These are phyloP conservation scores for Chaetomidium leptoderma DNA, from an alignment of 495 filamentous ascomycete species.

Conservation along the genomic window DNA sequence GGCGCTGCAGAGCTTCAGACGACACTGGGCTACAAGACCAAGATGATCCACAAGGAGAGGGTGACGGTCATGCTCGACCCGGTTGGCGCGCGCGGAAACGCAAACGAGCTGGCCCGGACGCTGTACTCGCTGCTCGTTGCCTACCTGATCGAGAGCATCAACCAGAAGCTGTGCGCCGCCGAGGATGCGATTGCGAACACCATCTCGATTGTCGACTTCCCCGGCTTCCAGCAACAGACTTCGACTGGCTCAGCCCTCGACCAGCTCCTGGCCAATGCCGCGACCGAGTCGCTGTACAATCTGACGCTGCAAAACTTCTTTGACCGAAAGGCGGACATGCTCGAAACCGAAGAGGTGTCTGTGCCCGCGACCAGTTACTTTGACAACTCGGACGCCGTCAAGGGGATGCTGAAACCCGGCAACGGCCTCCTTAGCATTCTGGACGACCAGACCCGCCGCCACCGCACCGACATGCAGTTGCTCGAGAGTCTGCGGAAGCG, in stretches of 20 bases:
- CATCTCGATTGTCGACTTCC: conserved; percentile 92
- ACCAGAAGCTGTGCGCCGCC: conserved; percentile 79
- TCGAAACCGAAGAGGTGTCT: conserved; percentile 86
- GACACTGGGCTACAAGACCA: conserved; percentile 89
- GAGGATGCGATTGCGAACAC: conserved; percentile 91
- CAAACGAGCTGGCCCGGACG: conserved; percentile 88
- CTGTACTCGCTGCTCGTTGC: conserved; percentile 94
- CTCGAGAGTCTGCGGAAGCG: conserved; percentile 84
- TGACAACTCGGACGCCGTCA: conserved; percentile 91
- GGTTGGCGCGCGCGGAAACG: conserved; percentile 79
- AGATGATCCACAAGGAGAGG: conserved; percentile 87
- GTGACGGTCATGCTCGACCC: conserved; percentile 98
- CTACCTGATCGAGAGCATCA: conserved; percentile 87
- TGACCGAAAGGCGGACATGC: conserved; percentile 80
- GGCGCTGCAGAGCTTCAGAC: conserved; percentile 73
- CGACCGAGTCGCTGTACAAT: conserved; percentile 85
- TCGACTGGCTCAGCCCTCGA: conserved; percentile 83
- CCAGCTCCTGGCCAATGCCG: conserved; percentile 91
- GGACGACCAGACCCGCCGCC: conserved; percentile 88
- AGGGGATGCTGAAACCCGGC: conserved; percentile 80
- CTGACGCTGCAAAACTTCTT: conserved; percentile 94
- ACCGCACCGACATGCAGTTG: conserved; percentile 82
- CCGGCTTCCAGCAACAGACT: conserved; percentile 79
- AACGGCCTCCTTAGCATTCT: conserved; percentile 92
- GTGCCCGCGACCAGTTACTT: conserved; percentile 93